Evolutionary conservation across 2,329 filamentous ascomycete species (phyloP), one percentile per base, ranked within the genome.

Genomic region (Calonectria naviculata): DNA sequence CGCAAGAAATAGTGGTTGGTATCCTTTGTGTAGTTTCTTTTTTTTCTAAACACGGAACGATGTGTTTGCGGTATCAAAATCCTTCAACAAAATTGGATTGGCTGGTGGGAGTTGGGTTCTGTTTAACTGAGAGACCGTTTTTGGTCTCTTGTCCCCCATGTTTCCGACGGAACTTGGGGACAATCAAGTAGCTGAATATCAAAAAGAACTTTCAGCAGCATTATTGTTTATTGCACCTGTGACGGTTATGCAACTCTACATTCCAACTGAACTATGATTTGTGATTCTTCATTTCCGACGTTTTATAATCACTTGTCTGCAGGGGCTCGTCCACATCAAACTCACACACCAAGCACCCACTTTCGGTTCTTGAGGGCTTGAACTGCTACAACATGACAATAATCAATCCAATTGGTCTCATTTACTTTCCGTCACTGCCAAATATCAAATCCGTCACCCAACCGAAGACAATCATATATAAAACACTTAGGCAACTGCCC

Each of bases 21-120:
- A 46, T 71, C 49, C 68, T 69, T 68, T 31, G 61, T 64, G 34
- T 68, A 44, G 52, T 72, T 74, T 38, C 21, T 58, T 36, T 52
- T 12, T 61, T 61, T 71, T 76, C 65, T 63, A 62, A 65, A 67
- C 63, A 44, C 36, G 56, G 15, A 61, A 12, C 68, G 38, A 60
- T 75, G 41, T 72, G 72, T 73, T 77, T 54, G 31, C 70, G 76
- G 71, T 72, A 78, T 74, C 66, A 61, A 73, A 72, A 78, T 75
- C 74, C 73, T 78, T 79, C 74, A 78, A 78, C 75, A 76, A 71
- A 78, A 72, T 67, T 66, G 76, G 71, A 74, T 71, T 71, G 73
- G 68, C 62, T 68, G 75, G 75, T 76, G 77, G 77, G 77, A 79
- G 77, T 79, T 79, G 72, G 75, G 76, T 70, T 74, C 68, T 60